Base-by-base conservation (phyloP, 2,329 filamentous ascomycete genomes). In the Scopulariopsis brevicaulis region DNA sequence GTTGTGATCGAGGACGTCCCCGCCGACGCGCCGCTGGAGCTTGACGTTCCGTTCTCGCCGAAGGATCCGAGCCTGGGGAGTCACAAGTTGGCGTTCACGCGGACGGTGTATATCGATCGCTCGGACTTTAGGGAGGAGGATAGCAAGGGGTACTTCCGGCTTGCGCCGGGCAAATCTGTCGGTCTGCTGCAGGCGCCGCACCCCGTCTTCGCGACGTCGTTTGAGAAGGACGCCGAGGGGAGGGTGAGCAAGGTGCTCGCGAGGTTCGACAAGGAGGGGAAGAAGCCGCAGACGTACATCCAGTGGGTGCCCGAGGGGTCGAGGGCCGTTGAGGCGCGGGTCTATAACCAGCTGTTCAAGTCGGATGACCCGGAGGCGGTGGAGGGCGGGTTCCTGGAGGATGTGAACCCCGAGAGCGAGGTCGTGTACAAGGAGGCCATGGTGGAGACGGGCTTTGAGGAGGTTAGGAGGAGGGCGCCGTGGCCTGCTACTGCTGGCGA, bases 301-400 rank as follows among this genome's bases (percentile, higher is more conserved):
- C 91, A 96, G 68, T 96, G 93, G 93, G 89, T 96, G 6, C 68
- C 85, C 5, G 82, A 84, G 46, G 85, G 83, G 1, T 81, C 86
- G 0, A 78, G 78, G 15, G 83, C 84, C 63, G 85, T 86, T 14
- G 87, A 92, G 70, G 88, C 84, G 50, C 87, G 92, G 60, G 78
- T 94, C 54, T 86, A 94, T 74, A 89, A 90, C 68, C 77, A 84
- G 3, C 80, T 97, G 0, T 96, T 96, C 81, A 91, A 90, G 70
- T 90, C 86, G 4, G 86, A 92, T 54, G 87, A 94, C 66, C 92
- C 93, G 2, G 85, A 86, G 46, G 81, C 85, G 12, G 85, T 86
- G 3, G 84, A 86, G 54, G 90, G 87, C 18, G 90, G 90, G 2
- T 96, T 91, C 73, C 74, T 96, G 56, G 84, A 86, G 57, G 89